Base-by-base conservation (phyloP, 1,284 basidiomycete genomes). In the Quambalaria eucalypti region DNA sequence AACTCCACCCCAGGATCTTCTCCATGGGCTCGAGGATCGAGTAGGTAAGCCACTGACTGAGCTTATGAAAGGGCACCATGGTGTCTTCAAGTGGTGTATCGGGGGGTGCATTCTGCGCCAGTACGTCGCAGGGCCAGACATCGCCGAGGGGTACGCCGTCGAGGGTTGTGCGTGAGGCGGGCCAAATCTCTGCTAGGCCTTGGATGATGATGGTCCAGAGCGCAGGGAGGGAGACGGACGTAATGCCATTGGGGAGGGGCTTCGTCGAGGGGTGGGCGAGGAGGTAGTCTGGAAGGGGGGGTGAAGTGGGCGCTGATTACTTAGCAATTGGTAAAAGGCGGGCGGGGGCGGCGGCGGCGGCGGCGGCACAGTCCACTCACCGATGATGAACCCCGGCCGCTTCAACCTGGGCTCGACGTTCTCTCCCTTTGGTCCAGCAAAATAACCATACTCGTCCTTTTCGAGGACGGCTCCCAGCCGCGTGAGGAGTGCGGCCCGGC, bases 41-140 rank as follows among this genome's bases (percentile, higher is more conserved):
- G 50, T 71, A 71, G 51, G 60, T 63, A 38, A 71, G 48, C 92
- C 93, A 97, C 61, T 89, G 87, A 0, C 88, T 59, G 19, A 97
- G 81, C 74, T 96, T 97, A 79, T 97, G 92, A 80, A 96, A 97
- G 0, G 90, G 87, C 2, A 96, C 89, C 38, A 90, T 79, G 48
- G 83, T 33, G 4, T 33, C 51, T 9, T 55, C 28, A 2, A 38
- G 23, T 0, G 23, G 44, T 0, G 51, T 2, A 2, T 31, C 19
- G 1, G 19, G 42, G 1, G 28, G 9, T 47, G 19, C 36, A 23
- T 56, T 25, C 0, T 14, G 0, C 14, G 60, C 44, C 25, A 69
- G 58, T 1, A 61, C 61, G 1, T 36, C 10, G 55, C 61, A 61
- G 5, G 85, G 85, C 91, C 91, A 95, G 44, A 90, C 90, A 71